Evolutionary conservation across 2,329 filamentous ascomycete genomes (phyloP).

Genomic region (Fusarium virguliforme): DNA sequence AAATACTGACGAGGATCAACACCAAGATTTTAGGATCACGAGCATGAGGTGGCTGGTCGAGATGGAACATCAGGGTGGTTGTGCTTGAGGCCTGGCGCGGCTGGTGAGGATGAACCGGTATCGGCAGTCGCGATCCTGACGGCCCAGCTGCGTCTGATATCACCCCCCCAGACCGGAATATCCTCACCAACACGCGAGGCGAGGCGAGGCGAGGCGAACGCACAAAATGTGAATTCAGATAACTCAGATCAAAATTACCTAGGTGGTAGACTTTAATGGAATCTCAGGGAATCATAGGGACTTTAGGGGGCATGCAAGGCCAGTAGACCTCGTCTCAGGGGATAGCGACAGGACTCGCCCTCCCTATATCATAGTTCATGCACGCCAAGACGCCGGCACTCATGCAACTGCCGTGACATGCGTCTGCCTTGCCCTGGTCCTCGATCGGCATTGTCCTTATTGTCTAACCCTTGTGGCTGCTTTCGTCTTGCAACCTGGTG

Average conservation of each 20-base stretch:
- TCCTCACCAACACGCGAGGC: neutral
- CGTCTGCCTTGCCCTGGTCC: neutral
- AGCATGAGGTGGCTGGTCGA: neutral
- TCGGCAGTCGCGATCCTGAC: neutral
- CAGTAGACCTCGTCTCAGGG: slow-evolving; percentile 13
- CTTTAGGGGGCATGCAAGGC: slow-evolving; percentile 26
- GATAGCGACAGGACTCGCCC: slow-evolving; percentile 5
- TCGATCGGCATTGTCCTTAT: slow-evolving; percentile 9
- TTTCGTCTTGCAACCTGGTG: slow-evolving; percentile 23
- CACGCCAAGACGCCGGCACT: slow-evolving; percentile 8
- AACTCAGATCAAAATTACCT: slow-evolving; percentile 12
- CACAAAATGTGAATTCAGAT: slow-evolving; percentile 34
- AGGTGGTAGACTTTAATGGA: slow-evolving; percentile 4
- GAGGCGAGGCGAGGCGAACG: neutral
- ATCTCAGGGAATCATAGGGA: slow-evolving; percentile 1
- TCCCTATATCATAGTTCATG: slow-evolving; percentile 20
- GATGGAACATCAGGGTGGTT: accelerated
- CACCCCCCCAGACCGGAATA: neutral
- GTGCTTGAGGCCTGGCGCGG: neutral
- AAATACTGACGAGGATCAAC: slow-evolving; percentile 24
- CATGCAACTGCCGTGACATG: neutral
- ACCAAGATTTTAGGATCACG: slow-evolving; percentile 12
- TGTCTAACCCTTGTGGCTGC: slow-evolving; percentile 4
- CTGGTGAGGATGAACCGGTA: slow-evolving; percentile 12
- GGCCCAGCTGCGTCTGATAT: slow-evolving; percentile 15